Evolutionary conservation across 169 alveolate genomes (phyloP), one percentile per base, ranked within the genome.

Genomic region (Plasmodium billcollinsi): DNA sequence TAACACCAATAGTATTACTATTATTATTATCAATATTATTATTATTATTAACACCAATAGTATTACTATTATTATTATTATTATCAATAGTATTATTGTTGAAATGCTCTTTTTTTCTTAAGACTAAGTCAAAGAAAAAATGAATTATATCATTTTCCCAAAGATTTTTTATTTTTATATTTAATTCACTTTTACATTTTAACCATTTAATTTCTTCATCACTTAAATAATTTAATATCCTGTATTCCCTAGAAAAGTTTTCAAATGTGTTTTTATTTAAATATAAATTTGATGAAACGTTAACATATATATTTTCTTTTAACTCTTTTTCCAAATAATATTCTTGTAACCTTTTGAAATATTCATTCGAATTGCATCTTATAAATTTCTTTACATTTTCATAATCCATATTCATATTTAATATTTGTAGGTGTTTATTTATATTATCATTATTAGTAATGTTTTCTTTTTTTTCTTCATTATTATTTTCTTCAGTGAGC

Each of bases 71-170:
- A 58, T 59, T 5, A 0, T 59, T 59, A 18, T 24, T 15, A 62
- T 20, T 9, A 59, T 18, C 6, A 54, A 14, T 12, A 54, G 24
- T 54, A 61, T 11, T 20, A 20, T 11, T 56, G 14, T 45, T 61
- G n/a, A 8, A 24, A 0, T 70, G 15, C 24, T 15, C 24, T 54
- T 39, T 76, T 54, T 29, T 47, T 26, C 43, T 80, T 59, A 80
- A 80, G 33, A 67, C 90, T 6, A 67, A 50, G 29, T 80, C 73
- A 59, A 80, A 80, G 45, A 80, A 80, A 67, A 80, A 67, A 67
- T 80, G 90, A 67, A 80, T 54, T 7, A 80, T 67, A 45, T 80
- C 90, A 67, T 80, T 80, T 80, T 80, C 90, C 90, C 90, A 80
- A 7, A 80, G 65, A 47, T 80, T 80, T 24, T 24, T 66, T 43